A percentile compares a stretch with the other conserved stretches of the same genome.
phyloP scores from a whole-genome alignment of 129 eudicot species.

The Cynara cardunculus region DNA sequence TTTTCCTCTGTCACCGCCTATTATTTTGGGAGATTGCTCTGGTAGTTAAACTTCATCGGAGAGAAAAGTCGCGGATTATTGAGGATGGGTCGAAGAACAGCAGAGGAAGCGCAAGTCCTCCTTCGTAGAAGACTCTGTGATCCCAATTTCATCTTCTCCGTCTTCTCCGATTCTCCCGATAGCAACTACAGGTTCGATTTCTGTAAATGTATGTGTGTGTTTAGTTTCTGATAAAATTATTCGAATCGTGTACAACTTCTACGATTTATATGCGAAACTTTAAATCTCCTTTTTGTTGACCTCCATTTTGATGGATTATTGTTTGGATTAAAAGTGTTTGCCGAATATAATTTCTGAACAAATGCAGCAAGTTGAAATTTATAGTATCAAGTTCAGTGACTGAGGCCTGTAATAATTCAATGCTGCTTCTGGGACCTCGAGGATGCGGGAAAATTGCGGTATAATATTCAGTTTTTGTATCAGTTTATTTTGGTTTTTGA shows the following conservation, averaged over 20 bases:
- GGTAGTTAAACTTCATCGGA: not conserved
- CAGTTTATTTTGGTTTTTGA: not conserved
- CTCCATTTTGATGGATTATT: not conserved
- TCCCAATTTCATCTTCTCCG: constrained; percentile 65
- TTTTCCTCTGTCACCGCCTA: not conserved
- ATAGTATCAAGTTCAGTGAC: constrained; percentile 76
- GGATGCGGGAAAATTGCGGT: constrained; percentile 93
- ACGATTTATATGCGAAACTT: not conserved
- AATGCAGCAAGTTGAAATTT: constrained; percentile 80
- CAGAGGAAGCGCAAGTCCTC: constrained; percentile 53
- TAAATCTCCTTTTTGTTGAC: not conserved
- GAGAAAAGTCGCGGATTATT: not conserved
- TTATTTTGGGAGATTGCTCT: not conserved
- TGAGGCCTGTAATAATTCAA: constrained; percentile 89
- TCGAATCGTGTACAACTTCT: not conserved
- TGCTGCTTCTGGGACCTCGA: constrained; percentile 89
- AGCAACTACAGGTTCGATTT: constrained; percentile 69
- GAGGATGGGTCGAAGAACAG: constrained; percentile 28
- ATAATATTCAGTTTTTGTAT: not conserved
- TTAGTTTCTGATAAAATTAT: not conserved
- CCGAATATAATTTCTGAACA: not conserved
- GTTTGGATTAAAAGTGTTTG: not conserved
- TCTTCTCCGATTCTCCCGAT: constrained; percentile 58
- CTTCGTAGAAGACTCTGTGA: constrained; percentile 56
- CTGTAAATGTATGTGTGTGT: not conserved